Evolutionary conservation across 208 protist species (phyloP).

Genomic region (Acanthamoeba lugdunensis): DNA sequence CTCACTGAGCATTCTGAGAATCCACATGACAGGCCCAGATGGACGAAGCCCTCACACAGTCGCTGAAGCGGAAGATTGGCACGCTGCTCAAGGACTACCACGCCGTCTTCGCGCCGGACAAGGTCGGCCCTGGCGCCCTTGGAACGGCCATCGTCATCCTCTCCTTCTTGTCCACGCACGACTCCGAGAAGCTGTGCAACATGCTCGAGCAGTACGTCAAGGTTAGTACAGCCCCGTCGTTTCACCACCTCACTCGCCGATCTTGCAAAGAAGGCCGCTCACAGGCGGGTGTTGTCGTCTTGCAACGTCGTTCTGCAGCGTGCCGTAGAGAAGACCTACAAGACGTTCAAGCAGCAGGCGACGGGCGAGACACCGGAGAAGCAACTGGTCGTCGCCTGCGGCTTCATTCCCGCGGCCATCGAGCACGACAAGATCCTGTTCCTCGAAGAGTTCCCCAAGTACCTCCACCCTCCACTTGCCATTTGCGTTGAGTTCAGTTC

Average conservation of each 20-base stretch:
- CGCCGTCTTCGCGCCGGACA: constrained; percentile 21
- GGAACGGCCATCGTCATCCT: constrained; percentile 56
- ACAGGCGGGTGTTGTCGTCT: neutral
- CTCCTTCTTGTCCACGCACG: constrained; percentile 39
- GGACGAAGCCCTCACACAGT: neutral
- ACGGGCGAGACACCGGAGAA: neutral
- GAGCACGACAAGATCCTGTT: constrained; percentile 51
- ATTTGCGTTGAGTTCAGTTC: neutral
- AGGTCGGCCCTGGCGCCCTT: constrained; percentile 18
- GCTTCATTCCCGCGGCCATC: constrained; percentile 62
- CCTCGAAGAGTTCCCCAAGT: constrained; percentile 65
- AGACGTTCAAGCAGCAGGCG: constrained; percentile 52
- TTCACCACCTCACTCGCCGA: too few species aligned
- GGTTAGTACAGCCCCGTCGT: neutral
- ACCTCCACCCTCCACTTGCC: neutral
- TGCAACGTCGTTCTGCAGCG: neutral
- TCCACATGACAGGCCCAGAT: neutral
- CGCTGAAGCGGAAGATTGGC: neutral
- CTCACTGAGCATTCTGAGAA: neutral
- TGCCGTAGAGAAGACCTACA: constrained; percentile 50
- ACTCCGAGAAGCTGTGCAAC: constrained; percentile 19
- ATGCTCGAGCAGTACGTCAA: constrained; percentile 46
- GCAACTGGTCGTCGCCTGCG: constrained; percentile 50
- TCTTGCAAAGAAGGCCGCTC: neutral
- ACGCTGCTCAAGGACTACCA: constrained; percentile 54